A percentile compares a stretch with the other conserved stretches of the same genome.
Conservation (phyloP, 2,329 filamentous ascomycete species). For the Neophaeococcomyces mojaviensis region DNA sequence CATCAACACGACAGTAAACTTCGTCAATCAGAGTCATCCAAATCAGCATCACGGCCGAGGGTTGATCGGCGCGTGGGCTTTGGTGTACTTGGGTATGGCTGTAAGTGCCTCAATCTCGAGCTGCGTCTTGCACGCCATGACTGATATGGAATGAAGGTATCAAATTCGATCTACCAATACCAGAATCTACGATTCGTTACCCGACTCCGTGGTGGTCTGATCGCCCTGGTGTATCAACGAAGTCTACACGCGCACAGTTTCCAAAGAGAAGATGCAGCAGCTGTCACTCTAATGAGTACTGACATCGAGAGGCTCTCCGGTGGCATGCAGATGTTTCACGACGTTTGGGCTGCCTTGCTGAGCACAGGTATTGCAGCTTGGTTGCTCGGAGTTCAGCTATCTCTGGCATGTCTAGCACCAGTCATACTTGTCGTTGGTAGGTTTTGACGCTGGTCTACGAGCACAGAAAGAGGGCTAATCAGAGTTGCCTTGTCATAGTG, state of each 20-base stretch:
- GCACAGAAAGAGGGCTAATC: no score
- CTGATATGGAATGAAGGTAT: conserved; percentile 34
- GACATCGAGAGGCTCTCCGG: conserved; percentile 37
- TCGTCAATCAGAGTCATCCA: conserved; percentile 13
- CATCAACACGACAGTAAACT: not conserved
- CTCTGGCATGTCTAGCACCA: conserved; percentile 18
- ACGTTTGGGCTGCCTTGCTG: conserved; percentile 38
- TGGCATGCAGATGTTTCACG: conserved; percentile 36
- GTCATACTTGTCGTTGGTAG: conserved; percentile 7
- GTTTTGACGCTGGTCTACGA: no score
- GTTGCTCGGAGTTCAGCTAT: conserved; percentile 35
- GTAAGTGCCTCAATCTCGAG: not conserved
- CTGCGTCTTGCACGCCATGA: not conserved
- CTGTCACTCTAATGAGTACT: conserved; percentile 42
- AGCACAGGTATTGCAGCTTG: conserved; percentile 42
- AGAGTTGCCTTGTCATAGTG: no score
- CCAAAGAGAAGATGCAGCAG: conserved; percentile 33
- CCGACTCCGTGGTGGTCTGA: conserved; percentile 13
- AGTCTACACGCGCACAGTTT: no score
- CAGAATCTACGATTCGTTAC: conserved; percentile 34
- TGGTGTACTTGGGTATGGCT: conserved; percentile 37
- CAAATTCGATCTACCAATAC: conserved; percentile 46
- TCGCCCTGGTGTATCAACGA: conserved; percentile 15
- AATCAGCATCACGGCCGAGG: conserved; percentile 37
- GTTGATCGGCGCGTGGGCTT: conserved; percentile 36